Percentiles rank a stretch among this genome's conserved stretches.
These are phyloP conservation scores for Fusarium sp. DNA, from an alignment of 2,329 filamentous ascomycete genomes.

Conservation along the genomic window DNA sequence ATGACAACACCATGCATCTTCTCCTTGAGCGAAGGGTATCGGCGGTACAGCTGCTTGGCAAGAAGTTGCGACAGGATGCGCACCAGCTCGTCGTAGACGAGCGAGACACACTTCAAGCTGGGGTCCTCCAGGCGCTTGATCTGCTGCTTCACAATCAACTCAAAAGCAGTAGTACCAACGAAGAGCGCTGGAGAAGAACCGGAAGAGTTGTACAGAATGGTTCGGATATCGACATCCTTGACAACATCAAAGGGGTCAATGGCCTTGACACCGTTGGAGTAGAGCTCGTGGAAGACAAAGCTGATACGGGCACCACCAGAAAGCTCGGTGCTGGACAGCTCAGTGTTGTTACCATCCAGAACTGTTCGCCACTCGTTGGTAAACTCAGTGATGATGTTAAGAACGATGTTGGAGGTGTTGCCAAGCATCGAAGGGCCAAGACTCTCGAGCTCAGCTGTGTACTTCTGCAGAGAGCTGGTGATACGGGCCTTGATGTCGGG, in stretches of 20 bases:
- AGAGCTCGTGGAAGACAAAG: conserved; percentile 99
- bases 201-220: conserved; percentile 98
- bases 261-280: conserved; percentile 96
- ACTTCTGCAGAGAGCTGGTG: conserved; percentile 92
- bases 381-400: conserved; percentile 99
- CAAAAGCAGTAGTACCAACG: conserved; percentile 97
- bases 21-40: conserved; percentile 96
- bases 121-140: conserved; percentile 97
- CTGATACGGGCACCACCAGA: conserved; percentile 98
- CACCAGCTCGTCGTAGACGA: conserved; percentile 97
- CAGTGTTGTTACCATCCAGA: conserved; percentile 95
- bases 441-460: conserved; percentile 81
- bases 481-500: conserved; percentile 99
- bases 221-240: conserved; percentile 97
- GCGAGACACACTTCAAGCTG: conserved; percentile 94
- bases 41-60: conserved; percentile 87
- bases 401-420: conserved; percentile 94
- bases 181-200: conserved; percentile 96
- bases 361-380: conserved; percentile 98
- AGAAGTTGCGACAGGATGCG: conserved; percentile 93
- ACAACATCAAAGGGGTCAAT: conserved; percentile 97
- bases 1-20: conserved; percentile 96
- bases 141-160: conserved; percentile 98
- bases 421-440: conserved; percentile 95
- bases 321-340: conserved; percentile 92